Base-by-base conservation (phyloP, 2,329 filamentous ascomycete species). In the Verticillium isaacii region DNA sequence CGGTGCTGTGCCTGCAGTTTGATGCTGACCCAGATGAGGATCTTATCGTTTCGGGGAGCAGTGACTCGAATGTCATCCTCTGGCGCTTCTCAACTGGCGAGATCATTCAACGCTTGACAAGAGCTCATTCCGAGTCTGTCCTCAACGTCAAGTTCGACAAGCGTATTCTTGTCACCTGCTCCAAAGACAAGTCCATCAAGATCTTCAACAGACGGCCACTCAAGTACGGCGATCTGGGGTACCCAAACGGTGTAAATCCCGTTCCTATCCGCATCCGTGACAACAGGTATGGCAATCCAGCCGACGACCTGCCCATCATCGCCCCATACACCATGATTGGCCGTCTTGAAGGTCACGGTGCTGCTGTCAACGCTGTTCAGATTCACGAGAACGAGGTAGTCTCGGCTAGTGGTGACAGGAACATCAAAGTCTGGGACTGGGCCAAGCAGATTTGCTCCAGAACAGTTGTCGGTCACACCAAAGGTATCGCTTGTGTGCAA, bases 401-500 rank as follows among this genome's bases (percentile, higher is more conserved):
- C 2, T 98, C 95, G 2, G 95, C 94, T 11, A 97, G 93, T 60
- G 95, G 95, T 19, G 95, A 99, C 73, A 89, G 95, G 41, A 87
- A 90, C 65, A 93, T 99, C 76, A 97, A 97, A 74, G 84, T 97
- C 23, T 99, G 95, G 95, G 89, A 96, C 73, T 91, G 96, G 79
- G 89, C 89, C 19, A 90, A 87, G 8, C 91, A 92, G 62, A 79
- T 84, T 54, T 94, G 91, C 73, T 82, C 85, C 55, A 87, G 90
- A 68, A 96, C 91, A 0, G 87, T 96, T 37, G 82, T 91, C 45
- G 95, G 94, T 1, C 95, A 99, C 70, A 87, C 86, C 65, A 99
- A 99, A 73, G 95, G 95, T 36, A 98, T 99, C 68, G 95, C 95
- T 2, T 99, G 95, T 73, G 93, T 99, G 17, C 94, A 99, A 75